These are phyloP conservation scores for Pythium brassicae DNA, from an alignment of 352 stramenopile genomes.

Conservation along the genomic window DNA sequence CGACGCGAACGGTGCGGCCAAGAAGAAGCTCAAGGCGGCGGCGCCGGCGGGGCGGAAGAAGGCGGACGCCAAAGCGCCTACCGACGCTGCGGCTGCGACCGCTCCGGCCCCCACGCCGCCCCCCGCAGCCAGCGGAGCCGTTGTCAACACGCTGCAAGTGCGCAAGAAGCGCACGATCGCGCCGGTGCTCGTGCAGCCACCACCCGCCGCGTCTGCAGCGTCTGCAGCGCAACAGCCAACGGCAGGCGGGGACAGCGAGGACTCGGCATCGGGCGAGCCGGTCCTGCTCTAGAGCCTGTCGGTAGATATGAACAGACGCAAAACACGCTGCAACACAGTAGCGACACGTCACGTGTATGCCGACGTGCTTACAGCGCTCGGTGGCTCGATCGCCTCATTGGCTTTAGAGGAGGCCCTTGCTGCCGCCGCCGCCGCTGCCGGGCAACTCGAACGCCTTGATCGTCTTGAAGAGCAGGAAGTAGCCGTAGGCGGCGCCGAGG, in stretches of 20 bases:
- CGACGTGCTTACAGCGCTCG: neutral
- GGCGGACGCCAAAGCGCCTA: conserved; percentile 2
- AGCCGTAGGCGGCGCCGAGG: conserved; percentile 69
- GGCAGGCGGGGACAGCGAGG: neutral
- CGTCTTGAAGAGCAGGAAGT: conserved; percentile 85
- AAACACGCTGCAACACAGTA: no score
- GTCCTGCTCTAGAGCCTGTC: conserved; percentile 6
- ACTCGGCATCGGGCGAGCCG: neutral
- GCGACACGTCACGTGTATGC: neutral
- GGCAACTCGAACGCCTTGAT: conserved; percentile 87
- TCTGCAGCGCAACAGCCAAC: neutral
- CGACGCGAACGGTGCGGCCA: conserved; percentile 1
- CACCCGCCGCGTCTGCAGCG: neutral
- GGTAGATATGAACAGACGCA: no score
- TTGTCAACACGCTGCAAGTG: conserved; percentile 69
- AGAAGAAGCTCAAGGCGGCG: conserved; percentile 24
- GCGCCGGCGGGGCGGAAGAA: conserved; percentile 20
- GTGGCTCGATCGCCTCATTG: no score
- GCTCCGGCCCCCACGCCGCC: neutral
- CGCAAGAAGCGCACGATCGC: conserved; percentile 82
- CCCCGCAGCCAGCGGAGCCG: conserved; percentile 8
- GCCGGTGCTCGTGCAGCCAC: conserved; percentile 28
- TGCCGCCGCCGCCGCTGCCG: conserved; percentile 25
- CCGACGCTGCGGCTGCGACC: neutral
- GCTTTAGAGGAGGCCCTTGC: conserved; percentile 45